These are phyloP conservation scores for Leptoxyphium fumago DNA, from an alignment of 2,329 filamentous ascomycete genomes.

Conservation along the genomic window DNA sequence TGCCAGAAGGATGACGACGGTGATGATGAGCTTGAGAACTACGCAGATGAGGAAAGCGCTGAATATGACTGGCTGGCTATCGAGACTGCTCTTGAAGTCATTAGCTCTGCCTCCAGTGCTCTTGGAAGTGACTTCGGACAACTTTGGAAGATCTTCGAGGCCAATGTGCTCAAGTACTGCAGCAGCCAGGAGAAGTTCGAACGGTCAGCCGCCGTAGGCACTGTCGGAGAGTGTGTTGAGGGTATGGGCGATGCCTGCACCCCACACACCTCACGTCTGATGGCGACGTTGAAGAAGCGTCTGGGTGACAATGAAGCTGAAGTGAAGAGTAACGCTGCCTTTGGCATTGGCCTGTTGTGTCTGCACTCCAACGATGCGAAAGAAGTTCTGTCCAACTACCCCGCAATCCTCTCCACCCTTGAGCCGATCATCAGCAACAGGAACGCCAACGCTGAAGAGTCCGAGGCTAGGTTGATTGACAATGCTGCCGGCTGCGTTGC, in stretches of 20 bases:
- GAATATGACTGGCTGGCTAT: constrained; percentile 97
- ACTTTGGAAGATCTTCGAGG: constrained; percentile 92
- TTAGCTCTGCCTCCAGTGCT: constrained; percentile 69
- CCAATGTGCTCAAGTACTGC: constrained; percentile 75
- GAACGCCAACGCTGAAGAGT: constrained; percentile 35
- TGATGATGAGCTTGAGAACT: constrained; percentile 61
- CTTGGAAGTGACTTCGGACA: constrained; percentile 70
- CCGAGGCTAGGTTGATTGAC: constrained; percentile 73
- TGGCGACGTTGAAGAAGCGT: constrained; percentile 72
- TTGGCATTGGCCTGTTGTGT: constrained; percentile 73
- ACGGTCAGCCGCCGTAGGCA: constrained; percentile 78
- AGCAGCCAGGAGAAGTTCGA: constrained; percentile 76
- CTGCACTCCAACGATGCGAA: constrained; percentile 62
- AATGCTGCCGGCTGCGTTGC: constrained; percentile 85
- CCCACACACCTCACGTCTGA: constrained; percentile 59
- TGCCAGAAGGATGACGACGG: constrained; percentile 84
- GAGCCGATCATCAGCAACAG: constrained; percentile 58
- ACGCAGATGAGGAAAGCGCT: constrained; percentile 57
- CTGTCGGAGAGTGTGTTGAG: constrained; percentile 78
- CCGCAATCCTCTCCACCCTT: constrained; percentile 66
- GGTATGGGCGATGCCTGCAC: constrained; percentile 73
- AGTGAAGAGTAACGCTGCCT: constrained; percentile 89
- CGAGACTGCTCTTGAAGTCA: constrained; percentile 82
- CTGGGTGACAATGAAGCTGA: constrained; percentile 80
- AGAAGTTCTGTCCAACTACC: constrained; percentile 61